Base-by-base conservation (phyloP, 1,139 yeast species). In the Keqinozyma sinolaborantium region DNA sequence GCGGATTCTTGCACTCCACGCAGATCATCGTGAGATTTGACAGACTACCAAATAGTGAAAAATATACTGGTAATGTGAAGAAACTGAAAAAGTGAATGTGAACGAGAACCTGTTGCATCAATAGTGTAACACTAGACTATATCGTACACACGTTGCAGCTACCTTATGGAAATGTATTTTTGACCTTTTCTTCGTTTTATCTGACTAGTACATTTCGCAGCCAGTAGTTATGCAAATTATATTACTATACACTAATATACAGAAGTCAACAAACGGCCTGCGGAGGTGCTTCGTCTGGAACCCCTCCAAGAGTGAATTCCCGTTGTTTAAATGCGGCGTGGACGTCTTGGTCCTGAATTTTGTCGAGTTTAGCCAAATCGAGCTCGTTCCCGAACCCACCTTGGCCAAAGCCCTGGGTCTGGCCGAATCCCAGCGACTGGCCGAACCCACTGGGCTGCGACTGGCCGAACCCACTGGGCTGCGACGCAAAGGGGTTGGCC, bases 21-120 rank as follows among this genome's bases (percentile, higher is more conserved):
- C 98, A 92, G 41, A 88, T 80, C 96, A 90, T 87, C 8, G 12
- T n/a, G n/a, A n/a, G n/a, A n/a, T n/a, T n/a, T n/a, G n/a, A n/a
- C n/a, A n/a, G n/a, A n/a, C n/a, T n/a, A n/a, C n/a, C n/a, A n/a
- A n/a, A n/a, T n/a, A n/a, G n/a, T n/a, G n/a, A n/a, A n/a, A n/a
- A n/a, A n/a, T n/a, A n/a, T n/a, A n/a, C n/a, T n/a, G n/a, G n/a
- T n/a, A n/a, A n/a, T n/a, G n/a, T n/a, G n/a, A n/a, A n/a, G n/a
- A n/a, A 6, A 12, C 26, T n/a, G n/a, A n/a, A n/a, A n/a, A n/a
- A n/a, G n/a, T n/a, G n/a, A n/a, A n/a, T n/a, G n/a, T n/a, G n/a
- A n/a, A n/a, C n/a, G n/a, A n/a, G n/a, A n/a, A n/a, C n/a, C n/a
- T n/a, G n/a, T n/a, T n/a, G n/a, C n/a, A n/a, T n/a, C n/a, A n/a